phyloP scores from a whole-genome alignment of 768 basidiomycete species.

The Brasilioporus rufonigricans region DNA sequence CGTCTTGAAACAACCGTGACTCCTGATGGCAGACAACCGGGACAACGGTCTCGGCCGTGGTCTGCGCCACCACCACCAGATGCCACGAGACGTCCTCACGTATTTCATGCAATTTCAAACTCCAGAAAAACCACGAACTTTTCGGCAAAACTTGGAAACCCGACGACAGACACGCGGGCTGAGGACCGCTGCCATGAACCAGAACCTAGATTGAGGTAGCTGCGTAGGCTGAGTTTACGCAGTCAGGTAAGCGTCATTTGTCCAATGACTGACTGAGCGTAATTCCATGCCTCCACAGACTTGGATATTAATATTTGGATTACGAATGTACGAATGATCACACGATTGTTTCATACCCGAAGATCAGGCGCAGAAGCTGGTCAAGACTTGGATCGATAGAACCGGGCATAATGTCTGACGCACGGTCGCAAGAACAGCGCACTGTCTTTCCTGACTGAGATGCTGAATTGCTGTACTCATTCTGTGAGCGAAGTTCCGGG shows the following conservation, averaged over 20 bases:
- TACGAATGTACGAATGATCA: slow-evolving; percentile 9
- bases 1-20: slow-evolving; percentile 49
- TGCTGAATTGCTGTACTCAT: slow-evolving; percentile 3
- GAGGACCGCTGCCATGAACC: slow-evolving; percentile 5
- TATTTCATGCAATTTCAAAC: slow-evolving; percentile 15
- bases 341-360: slow-evolving; percentile 24
- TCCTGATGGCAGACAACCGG: slow-evolving; percentile 40
- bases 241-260: slow-evolving; percentile 10
- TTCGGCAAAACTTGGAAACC: slow-evolving; percentile 6
- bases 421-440: slow-evolving; percentile 1
- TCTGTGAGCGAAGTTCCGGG: not conserved
- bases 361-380: slow-evolving; percentile 12
- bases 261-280: slow-evolving; percentile 2
- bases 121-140: slow-evolving; percentile 18
- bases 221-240: slow-evolving; percentile 9
- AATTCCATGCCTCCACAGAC: slow-evolving; percentile 6
- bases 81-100: slow-evolving; percentile 17
- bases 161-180: slow-evolving; percentile 11
- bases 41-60: slow-evolving; percentile 24
- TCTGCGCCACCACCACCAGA: slow-evolving; percentile 30
- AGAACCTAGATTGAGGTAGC: not conserved
- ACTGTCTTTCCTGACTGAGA: not conserved
- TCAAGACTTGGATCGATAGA: not conserved
- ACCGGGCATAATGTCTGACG: slow-evolving; percentile 6
- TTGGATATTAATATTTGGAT: slow-evolving; percentile 24